Evolutionary conservation across 2,329 filamentous ascomycete species (phyloP).

Genomic region (Calonectria honghensis): DNA sequence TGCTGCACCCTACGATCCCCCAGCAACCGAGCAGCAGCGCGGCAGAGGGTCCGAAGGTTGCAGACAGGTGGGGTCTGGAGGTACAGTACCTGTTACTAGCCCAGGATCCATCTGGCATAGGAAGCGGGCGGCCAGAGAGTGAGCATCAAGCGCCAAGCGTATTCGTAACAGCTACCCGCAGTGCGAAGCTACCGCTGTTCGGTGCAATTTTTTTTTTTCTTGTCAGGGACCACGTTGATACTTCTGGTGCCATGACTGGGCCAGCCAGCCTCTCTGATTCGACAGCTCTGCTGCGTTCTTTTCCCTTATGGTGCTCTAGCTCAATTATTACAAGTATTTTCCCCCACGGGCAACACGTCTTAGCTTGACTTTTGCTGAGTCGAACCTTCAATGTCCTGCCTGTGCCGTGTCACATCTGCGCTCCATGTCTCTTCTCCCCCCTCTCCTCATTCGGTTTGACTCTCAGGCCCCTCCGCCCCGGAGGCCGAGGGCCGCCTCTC

Average conservation of each 20-base stretch:
- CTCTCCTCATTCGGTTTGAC: slow-evolving; percentile 33
- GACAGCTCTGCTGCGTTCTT: slow-evolving; percentile 19
- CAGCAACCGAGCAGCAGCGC: neutral
- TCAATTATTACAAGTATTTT: slow-evolving; percentile 3
- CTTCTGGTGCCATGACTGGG: slow-evolving; percentile 52
- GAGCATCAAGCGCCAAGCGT: slow-evolving; percentile 38
- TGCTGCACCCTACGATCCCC: neutral
- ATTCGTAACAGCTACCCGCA: slow-evolving; percentile 36
- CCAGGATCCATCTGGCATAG: slow-evolving; percentile 2
- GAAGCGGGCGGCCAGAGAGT: slow-evolving; percentile 27
- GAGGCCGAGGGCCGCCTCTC: slow-evolving; percentile 49
- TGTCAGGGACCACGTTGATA: slow-evolving; percentile 51
- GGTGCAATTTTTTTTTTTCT: slow-evolving; percentile 33
- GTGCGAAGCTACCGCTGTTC: slow-evolving; percentile 24
- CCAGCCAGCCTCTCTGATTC: slow-evolving; percentile 25
- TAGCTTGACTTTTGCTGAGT: neutral
- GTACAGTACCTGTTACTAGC: slow-evolving; percentile 20
- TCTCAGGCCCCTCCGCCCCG: slow-evolving; percentile 38
- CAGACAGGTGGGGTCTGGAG: slow-evolving; percentile 17
- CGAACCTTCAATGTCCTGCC: slow-evolving; percentile 22
- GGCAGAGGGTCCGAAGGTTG: slow-evolving; percentile 20
- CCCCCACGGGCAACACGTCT: slow-evolving; percentile 1
- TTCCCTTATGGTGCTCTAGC: slow-evolving; percentile 5
- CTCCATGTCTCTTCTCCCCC: slow-evolving; percentile 37
- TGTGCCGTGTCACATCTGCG: slow-evolving; percentile 31